phyloP scores from a whole-genome alignment of 2,329 filamentous ascomycete genomes.

The Epichloe uncinata region DNA sequence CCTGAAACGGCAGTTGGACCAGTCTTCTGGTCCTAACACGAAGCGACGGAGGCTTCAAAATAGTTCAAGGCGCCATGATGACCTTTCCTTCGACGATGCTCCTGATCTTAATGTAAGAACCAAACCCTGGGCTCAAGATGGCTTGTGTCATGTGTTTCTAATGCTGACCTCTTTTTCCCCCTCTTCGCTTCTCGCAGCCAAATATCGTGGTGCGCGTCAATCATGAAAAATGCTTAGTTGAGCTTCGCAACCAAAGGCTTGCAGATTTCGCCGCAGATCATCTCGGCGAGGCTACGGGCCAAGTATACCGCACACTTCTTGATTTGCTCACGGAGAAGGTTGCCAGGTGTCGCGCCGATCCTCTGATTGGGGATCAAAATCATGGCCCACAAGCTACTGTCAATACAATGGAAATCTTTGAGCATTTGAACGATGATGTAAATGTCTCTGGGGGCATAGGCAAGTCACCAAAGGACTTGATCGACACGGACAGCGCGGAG shows the following conservation, averaged over 20 bases:
- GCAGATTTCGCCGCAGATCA: constrained; percentile 57
- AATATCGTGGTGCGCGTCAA: constrained; percentile 68
- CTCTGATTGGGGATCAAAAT: constrained; percentile 22
- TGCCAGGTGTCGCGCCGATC: constrained; percentile 50
- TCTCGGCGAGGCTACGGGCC: constrained; percentile 60
- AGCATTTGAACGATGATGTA: constrained; percentile 36
- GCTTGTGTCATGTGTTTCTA: not conserved
- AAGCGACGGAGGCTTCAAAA: constrained; percentile 45
- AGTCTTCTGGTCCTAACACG: constrained; percentile 22
- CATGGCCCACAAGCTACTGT: constrained; percentile 22
- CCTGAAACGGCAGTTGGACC: constrained; percentile 38
- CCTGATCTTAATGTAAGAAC: constrained; percentile 39
- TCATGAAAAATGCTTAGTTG: constrained; percentile 70
- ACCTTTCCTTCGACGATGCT: constrained; percentile 22
- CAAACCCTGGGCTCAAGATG: not conserved
- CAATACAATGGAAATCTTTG: constrained; percentile 43
- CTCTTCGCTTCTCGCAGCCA: constrained; percentile 32
- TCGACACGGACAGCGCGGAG: constrained; percentile 33
- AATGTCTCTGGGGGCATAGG: constrained; percentile 46
- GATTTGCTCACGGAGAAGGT: constrained; percentile 56
- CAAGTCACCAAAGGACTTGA: constrained; percentile 33
- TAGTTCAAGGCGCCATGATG: constrained; percentile 21
- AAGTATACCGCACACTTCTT: constrained; percentile 66
- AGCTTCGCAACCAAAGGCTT: constrained; percentile 67
- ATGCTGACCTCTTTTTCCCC: not conserved